These are phyloP conservation scores for Sclerotinia borealis DNA, from an alignment of 2,329 filamentous ascomycete species.

Conservation along the genomic window DNA sequence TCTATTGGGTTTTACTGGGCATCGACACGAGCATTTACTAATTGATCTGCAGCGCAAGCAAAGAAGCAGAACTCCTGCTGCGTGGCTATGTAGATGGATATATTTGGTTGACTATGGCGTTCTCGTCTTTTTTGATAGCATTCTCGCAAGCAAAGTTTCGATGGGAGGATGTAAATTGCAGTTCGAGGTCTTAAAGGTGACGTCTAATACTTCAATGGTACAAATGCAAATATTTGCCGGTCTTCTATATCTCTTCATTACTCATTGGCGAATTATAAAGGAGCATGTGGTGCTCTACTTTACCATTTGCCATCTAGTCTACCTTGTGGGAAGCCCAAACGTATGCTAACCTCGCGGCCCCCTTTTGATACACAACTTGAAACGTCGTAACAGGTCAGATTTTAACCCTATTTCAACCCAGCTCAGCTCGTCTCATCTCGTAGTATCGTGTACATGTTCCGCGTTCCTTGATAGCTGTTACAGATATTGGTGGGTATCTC, in stretches of 20 bases:
- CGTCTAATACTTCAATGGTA: slow-evolving; percentile 1
- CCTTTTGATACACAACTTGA: slow-evolving; percentile 3
- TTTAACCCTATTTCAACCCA: background rate
- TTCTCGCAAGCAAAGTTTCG: slow-evolving; percentile 2
- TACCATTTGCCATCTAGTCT: slow-evolving; percentile 2
- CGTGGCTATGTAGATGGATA: slow-evolving; percentile 52
- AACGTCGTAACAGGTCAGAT: background rate
- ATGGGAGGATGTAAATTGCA: slow-evolving; percentile 4
- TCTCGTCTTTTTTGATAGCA: slow-evolving; percentile 14
- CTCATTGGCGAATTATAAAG: slow-evolving; percentile 8
- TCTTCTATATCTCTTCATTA: slow-evolving; percentile 4
- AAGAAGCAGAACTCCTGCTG: slow-evolving; percentile 81
- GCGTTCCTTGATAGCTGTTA: slow-evolving; percentile 2
- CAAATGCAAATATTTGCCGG: background rate
- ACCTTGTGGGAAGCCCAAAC: background rate
- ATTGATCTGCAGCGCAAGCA: slow-evolving; percentile 46
- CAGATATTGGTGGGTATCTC: background rate
- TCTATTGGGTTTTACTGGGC: slow-evolving; percentile 15
- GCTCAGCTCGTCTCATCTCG: background rate
- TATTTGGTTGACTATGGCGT: slow-evolving; percentile 16
- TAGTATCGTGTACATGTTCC: background rate
- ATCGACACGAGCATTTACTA: slow-evolving; percentile 6
- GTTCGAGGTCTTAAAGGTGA: background rate
- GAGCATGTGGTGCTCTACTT: slow-evolving; percentile 19
- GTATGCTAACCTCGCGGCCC: background rate